Base-by-base conservation (phyloP, 768 basidiomycete species). In the Lactarius indigo region DNA sequence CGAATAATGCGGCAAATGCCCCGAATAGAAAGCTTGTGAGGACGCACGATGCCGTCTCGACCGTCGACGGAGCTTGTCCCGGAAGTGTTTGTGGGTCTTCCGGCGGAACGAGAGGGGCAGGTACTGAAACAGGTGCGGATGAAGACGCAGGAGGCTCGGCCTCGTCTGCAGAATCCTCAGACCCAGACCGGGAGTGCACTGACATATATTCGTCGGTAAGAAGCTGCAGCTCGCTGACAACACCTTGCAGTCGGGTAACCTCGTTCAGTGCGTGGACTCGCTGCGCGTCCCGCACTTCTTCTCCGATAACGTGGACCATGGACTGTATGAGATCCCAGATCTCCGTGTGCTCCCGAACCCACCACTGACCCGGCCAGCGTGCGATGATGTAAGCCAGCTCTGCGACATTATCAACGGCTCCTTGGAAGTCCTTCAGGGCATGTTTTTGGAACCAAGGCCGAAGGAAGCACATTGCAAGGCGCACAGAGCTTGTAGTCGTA, bases 381-480 rank as follows among this genome's bases (percentile, higher is more conserved):
- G 78, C 75, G 59, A 79, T 75, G 54, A 76, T 72, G 61, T 73
- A 74, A 30, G 77, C 75, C 39, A 78, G 73, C 61, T 76, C 77
- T 57, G 76, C 75, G 55, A 79, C 75, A n/a, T 73, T 75, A 59
- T 76, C 74, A 1, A 77, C 78, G 26, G 81, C 78, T 37, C 66
- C 71, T n/a, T 75, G 68, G 72, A 79, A 77, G 69, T 81, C 79
- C 59, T 78, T 74, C 47, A 74, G 65, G 47, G 86, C 78, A 63
- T 78, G 78, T 58, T 74, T 76, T 72, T 88, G 84, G 76, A 91
- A 86, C 86, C 88, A 91, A 10, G 87, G 84, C 30, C 86, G 83
- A 31, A 92, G 80, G 74, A 92, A 84, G 58, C 84, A 79, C 71
- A 89, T 74, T 1, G 90, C 86, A 54, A 92, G 80, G 59, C 86